Evolutionary conservation across 2,329 filamentous ascomycete species (phyloP).

Genomic region (Juglanconis juglandina): DNA sequence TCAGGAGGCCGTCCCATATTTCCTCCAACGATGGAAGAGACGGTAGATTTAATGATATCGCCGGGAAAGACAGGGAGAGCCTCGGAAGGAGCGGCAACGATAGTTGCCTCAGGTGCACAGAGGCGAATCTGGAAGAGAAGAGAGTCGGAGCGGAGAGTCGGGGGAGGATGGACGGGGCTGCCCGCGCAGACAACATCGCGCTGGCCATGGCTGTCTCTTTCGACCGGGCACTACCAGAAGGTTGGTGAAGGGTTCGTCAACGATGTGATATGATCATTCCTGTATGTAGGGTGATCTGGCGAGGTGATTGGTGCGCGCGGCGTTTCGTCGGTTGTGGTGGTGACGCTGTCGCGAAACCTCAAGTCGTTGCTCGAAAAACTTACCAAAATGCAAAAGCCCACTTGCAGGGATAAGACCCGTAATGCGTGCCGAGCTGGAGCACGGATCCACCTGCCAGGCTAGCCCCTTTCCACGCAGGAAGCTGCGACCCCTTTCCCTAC

Average conservation of each 20-base stretch:
- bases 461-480: conserved; percentile 17
- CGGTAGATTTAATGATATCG: conserved; percentile 52
- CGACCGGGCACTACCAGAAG: neutral
- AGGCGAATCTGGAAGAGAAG: conserved; percentile 39
- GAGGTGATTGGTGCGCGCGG: neutral
- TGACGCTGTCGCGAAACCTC: neutral
- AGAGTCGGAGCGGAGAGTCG: conserved; percentile 43
- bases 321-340: neutral
- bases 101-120: conserved; percentile 43
- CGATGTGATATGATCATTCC: neutral
- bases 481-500: conserved; percentile 33
- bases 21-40: conserved; percentile 68
- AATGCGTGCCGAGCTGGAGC: conserved; percentile 11
- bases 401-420: neutral
- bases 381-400: neutral
- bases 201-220: conserved; percentile 42
- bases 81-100: conserved; percentile 49
- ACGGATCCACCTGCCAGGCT: conserved; percentile 6
- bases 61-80: conserved; percentile 56
- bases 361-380: neutral
- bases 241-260: neutral
- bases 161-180: conserved; percentile 50
- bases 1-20: conserved; percentile 89
- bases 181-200: conserved; percentile 30
- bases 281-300: no score